Conservation (phyloP, 208 protist genomes). For the Leishmania turanica region DNA sequence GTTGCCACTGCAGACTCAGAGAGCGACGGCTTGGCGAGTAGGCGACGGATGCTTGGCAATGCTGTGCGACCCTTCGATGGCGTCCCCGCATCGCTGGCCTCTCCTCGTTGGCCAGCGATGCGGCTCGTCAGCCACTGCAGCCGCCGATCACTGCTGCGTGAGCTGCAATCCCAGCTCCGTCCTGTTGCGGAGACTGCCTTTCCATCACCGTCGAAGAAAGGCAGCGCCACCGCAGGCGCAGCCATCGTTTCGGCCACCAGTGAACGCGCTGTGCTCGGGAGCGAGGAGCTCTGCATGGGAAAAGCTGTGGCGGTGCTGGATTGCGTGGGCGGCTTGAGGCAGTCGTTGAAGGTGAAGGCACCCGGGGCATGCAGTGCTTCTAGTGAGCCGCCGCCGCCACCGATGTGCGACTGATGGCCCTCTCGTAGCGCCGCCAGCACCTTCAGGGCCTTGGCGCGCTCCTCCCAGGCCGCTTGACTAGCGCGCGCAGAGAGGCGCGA, state of each 20-base stretch:
- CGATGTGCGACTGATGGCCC: constrained; percentile 3
- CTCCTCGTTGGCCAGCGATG: background rate
- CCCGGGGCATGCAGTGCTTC: background rate
- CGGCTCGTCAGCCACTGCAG: constrained; percentile 25
- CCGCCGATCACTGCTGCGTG: constrained; percentile 21
- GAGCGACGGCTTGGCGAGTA: constrained; percentile 24
- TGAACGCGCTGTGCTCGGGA: background rate
- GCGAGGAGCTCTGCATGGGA: background rate
- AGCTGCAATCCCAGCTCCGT: constrained; percentile 7
- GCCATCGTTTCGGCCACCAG: background rate
- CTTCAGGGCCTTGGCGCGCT: constrained; percentile 34
- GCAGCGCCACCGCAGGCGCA: constrained; percentile 15
- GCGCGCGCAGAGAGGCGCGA: constrained; percentile 35
- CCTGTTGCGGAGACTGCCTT: constrained; percentile 16
- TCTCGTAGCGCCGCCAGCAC: constrained; percentile 29
- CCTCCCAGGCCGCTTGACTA: constrained; percentile 11
- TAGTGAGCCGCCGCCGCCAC: background rate
- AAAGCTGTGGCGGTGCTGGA: background rate
- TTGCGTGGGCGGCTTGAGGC: background rate
- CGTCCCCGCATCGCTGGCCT: background rate
- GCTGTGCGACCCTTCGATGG: background rate
- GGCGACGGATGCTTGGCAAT: constrained; percentile 29
- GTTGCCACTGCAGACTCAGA: constrained; percentile 1
- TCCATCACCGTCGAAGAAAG: constrained; percentile 23
- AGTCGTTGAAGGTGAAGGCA: background rate